Base-by-base conservation (phyloP, 371 early-diverging fungal species). In the Mucor ambiguus region DNA sequence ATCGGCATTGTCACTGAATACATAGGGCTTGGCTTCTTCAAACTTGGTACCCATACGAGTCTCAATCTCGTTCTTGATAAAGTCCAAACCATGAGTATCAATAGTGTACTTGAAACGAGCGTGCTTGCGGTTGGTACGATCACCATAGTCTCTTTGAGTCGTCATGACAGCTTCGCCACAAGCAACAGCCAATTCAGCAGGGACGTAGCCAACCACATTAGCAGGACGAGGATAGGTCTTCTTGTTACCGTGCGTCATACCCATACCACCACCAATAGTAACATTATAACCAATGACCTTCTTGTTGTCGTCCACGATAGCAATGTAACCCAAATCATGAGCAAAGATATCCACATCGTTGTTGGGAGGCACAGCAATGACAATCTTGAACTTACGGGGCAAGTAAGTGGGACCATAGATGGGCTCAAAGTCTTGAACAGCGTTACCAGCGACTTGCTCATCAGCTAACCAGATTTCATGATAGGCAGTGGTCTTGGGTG, bases 31-130 rank as follows among this genome's bases (percentile, higher is more conserved):
- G 33, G 88, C 80, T 12, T 85, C 78, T 67, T 85, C 83, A 18
- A 96, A 79, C 44, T 79, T 84, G 82, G 81, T 88, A 41, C 94
- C 93, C 58, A 92, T 79, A 33, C 93, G 89, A 64, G 77, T 72
- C 77, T 95, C 96, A 26, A 96, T 88, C 74, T 96, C 93, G 56
- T 71, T 76, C 73, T 89, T 86, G 89, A 95, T 94, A 89, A 94
- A 96, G 66, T 90, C 91, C 66, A 96, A 70, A 55, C 96, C 93
- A 68, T 92, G 89, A 77, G 95, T 96, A 64, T 96, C 96, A 68
- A 96, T 93, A 54, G 97, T 96, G 86, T 96, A 96, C 92, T 96
- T 96, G 71, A 96, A 84, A 68, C 97, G 93, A 20, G 97, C 97
- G 80, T 96, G 97, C 86, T 95, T 95, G 77, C 97, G 92, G 92